Conservation (phyloP, 805 yeast species). For the Starmerella vaccinii region DNA sequence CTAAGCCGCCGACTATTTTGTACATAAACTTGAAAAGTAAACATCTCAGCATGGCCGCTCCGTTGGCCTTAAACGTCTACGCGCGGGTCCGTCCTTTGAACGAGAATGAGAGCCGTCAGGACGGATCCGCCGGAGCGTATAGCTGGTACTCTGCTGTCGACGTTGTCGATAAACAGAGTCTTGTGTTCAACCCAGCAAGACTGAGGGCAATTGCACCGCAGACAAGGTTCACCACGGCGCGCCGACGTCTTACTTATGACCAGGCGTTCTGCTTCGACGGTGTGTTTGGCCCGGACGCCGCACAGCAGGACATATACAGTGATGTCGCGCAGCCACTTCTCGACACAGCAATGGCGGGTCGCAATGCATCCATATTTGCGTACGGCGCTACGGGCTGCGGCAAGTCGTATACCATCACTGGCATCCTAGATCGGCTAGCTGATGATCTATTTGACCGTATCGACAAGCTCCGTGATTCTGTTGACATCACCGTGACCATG, state of each 20-base stretch:
- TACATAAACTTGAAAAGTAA: conserved; percentile 4
- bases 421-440: conserved; percentile 70
- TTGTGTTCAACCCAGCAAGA: conserved; percentile 70
- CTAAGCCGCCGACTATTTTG: background rate
- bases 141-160: conserved; percentile 29
- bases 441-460: conserved; percentile 48
- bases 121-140: background rate
- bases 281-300: conserved; percentile 54
- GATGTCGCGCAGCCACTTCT: conserved; percentile 62
- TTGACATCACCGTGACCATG: conserved; percentile 37
- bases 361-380: conserved; percentile 84
- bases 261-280: conserved; percentile 61
- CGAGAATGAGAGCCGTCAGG: conserved; percentile 1
- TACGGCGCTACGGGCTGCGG: conserved; percentile 97
- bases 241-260: conserved; percentile 9
- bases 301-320: conserved; percentile 59
- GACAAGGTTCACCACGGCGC: conserved; percentile 3
- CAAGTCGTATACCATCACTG: conserved; percentile 85
- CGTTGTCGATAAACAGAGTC: conserved; percentile 76
- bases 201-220: conserved; percentile 24
- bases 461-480: conserved; percentile 11
- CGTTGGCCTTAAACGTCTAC: conserved; percentile 4
- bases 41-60: conserved; percentile 4
- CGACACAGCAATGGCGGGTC: conserved; percentile 70
- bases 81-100: conserved; percentile 14